Base-by-base conservation (phyloP, 1,139 yeast species). In the Taphrina deformans region DNA sequence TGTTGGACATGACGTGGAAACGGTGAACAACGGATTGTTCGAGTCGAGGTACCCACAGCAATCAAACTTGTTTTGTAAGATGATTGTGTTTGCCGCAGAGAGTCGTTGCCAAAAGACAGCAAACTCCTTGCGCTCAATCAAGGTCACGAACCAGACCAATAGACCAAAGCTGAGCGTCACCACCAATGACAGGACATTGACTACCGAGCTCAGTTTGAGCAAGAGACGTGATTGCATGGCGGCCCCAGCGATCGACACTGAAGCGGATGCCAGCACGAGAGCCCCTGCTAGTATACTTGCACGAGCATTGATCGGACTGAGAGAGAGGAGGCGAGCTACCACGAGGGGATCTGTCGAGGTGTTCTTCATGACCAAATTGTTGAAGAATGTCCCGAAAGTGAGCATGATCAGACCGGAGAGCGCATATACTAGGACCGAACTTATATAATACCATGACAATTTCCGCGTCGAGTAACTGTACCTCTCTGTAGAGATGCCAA, bases 91-190 rank as follows among this genome's bases (percentile, higher is more conserved):
- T 14, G 45, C 23, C 1, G 21, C 12, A 10, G 58, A 27, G 26
- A 23, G 35, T 12, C 48, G 45, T 53, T 53, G 58, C 63, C 63
- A 59, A 18, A 26, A 50, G 10, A 16, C 38, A 12, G 27, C 18
- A 21, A 50, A 59, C 7, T 29, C 46, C 14, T 18, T 24, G 10
- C 48, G 41, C 18, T 51, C 56, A 18, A 48, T 23, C 21, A 59
- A 55, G 6, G 63, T 48, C 29, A 50, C 35, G 51, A 50, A 40
- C 63, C 63, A 59, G 55, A 59, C 50, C 38, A 53, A 50, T 12
- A 59, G 31, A 1, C 63, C 63, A 40, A 59, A 48, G 41, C 35
- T 31, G 29, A 50, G 26, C 5, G 55, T 41, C 41, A 23, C 41
- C 5, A 50, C 21, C 26, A 59, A 14, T 16, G 56, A 24, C 23